Evolutionary conservation across 1,284 basidiomycete species (phyloP).

Genomic region (Leccinum fallax): DNA sequence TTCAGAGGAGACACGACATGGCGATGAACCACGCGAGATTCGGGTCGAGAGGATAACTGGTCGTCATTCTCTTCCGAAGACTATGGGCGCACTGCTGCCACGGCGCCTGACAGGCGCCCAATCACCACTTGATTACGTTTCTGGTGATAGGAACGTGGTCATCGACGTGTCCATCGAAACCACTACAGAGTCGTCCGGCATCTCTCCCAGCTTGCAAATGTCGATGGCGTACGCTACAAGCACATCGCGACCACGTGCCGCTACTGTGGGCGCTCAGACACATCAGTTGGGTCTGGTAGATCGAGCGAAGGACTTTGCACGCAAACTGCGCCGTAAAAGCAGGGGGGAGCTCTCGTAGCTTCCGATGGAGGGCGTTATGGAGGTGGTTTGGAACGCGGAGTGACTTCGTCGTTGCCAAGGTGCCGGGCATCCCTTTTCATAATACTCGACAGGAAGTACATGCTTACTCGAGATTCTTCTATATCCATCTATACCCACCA

Average conservation of each 20-base stretch:
- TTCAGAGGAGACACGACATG: conserved; percentile 39
- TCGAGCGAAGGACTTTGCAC: conserved; percentile 53
- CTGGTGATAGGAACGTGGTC: conserved; percentile 40
- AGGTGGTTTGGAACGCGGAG: conserved; percentile 12
- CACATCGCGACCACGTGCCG: conserved; percentile 42
- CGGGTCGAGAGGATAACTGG: conserved; percentile 59
- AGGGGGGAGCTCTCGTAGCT: conserved; percentile 26
- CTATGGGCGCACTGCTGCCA: conserved; percentile 51
- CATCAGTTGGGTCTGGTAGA: conserved; percentile 42
- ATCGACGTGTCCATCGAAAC: conserved; percentile 64
- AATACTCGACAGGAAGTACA: conserved; percentile 11
- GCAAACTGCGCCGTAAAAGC: conserved; percentile 51
- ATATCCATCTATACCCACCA: conserved; percentile 30
- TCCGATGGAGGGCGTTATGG: conserved; percentile 17
- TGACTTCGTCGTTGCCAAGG: conserved; percentile 29
- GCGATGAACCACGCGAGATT: conserved; percentile 54
- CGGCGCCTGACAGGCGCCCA: conserved; percentile 54
- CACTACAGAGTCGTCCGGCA: conserved; percentile 46
- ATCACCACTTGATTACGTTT: conserved; percentile 45
- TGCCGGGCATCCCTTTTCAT: conserved; percentile 22
- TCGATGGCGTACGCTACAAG: conserved; percentile 43
- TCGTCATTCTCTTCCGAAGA: conserved; percentile 51
- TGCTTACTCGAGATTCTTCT: conserved; percentile 26
- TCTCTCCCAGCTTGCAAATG: conserved; percentile 30
- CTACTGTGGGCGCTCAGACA: conserved; percentile 40